Conservation (phyloP, 192 early-diverging fungal genomes). For the Phycomyces blakesleeanus region DNA sequence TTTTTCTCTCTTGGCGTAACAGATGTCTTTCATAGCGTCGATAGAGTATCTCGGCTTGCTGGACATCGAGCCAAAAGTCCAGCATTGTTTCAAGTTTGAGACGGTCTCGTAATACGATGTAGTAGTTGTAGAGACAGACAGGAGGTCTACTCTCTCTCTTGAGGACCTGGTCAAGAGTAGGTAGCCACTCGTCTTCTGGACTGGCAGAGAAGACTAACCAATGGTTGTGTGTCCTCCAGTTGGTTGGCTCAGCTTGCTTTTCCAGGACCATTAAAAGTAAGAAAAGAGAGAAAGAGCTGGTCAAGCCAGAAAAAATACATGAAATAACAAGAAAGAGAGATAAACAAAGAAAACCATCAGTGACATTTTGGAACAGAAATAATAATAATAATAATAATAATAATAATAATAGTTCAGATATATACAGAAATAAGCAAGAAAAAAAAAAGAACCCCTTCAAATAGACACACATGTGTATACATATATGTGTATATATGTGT, state of each 20-base stretch:
- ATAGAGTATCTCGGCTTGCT: slow-evolving; percentile 65
- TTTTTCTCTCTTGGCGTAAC: not conserved
- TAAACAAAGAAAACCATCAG: not conserved
- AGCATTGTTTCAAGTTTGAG: slow-evolving; percentile 58
- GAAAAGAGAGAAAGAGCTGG: not conserved
- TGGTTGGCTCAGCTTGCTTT: slow-evolving; percentile 1
- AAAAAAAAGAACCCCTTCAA: no score
- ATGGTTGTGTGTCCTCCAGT: not conserved
- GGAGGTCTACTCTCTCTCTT: slow-evolving; percentile 62
- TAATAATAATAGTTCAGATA: no score
- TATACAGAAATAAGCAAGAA: no score
- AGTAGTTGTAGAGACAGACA: slow-evolving; percentile 74
- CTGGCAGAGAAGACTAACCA: not conserved
- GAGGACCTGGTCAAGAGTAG: slow-evolving; percentile 65
- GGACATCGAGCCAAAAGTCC: slow-evolving; percentile 76
- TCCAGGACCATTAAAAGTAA: not conserved
- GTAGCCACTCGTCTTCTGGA: slow-evolving; percentile 35
- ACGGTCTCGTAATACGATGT: slow-evolving; percentile 63
- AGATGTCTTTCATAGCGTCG: slow-evolving; percentile 41
- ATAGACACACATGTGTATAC: no score
- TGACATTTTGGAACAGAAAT: no score
- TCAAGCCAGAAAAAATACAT: not conserved
- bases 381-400: no score
- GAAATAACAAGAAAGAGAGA: not conserved
- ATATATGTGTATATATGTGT: no score